Evolutionary conservation across 805 yeast species (phyloP).

Genomic region (Tetrapisispora phaffii): DNA sequence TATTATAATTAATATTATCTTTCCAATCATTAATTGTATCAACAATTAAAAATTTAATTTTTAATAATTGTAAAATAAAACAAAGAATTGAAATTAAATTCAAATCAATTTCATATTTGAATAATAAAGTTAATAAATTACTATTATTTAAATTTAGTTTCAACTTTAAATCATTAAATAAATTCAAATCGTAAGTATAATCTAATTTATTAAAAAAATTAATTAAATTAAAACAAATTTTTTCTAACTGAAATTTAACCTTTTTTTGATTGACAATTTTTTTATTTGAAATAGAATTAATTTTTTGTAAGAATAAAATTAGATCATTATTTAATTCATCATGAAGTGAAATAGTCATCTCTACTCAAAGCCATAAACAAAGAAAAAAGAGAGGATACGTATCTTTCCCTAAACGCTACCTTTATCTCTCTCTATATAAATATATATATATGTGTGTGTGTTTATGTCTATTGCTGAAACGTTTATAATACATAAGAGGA

Average conservation of each 20-base stretch:
- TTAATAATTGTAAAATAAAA: constrained; percentile 16
- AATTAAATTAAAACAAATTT: background rate
- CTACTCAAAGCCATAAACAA: background rate
- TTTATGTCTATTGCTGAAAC: background rate
- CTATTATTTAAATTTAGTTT: constrained; percentile 5
- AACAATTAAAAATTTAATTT: constrained; percentile 9
- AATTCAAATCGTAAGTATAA: background rate
- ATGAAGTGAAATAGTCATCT: background rate
- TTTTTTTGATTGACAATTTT: background rate
- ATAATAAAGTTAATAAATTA: background rate
- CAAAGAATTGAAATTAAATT: constrained; percentile 12
- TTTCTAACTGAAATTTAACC: background rate
- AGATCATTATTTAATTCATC: background rate
- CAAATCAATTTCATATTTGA: background rate
- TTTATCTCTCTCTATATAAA: too few species aligned
- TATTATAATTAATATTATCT: background rate
- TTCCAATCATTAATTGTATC: constrained; percentile 10
- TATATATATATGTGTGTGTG: too few species aligned
- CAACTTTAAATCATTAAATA: background rate
- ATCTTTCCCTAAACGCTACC: too few species aligned
- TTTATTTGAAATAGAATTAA: background rate
- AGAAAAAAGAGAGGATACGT: background rate
- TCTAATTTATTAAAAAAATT: background rate
- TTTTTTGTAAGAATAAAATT: background rate
- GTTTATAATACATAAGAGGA: too few species aligned